A percentile compares a stretch with the other conserved stretches of the same genome.
Conservation (phyloP, 768 basidiomycete genomes). For the Russula sp. region DNA sequence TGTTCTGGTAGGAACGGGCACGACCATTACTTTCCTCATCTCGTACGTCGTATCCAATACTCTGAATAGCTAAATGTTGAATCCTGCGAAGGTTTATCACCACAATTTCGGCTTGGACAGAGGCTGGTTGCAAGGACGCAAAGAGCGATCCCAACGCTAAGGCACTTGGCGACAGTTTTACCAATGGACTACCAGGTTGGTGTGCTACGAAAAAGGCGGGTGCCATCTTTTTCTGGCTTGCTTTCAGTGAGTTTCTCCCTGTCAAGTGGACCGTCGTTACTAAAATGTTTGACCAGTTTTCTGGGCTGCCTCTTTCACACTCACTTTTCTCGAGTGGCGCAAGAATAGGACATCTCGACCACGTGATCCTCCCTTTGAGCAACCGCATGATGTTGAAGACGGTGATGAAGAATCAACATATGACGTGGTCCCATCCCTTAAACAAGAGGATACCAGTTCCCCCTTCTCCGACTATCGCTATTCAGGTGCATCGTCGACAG, state of each 20-base stretch:
- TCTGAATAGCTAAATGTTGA: conserved; percentile 16
- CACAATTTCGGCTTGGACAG: conserved; percentile 81
- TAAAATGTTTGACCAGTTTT: conserved; percentile 41
- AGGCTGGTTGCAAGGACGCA: conserved; percentile 83
- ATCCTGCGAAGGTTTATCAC: conserved; percentile 50
- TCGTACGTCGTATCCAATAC: conserved; percentile 44
- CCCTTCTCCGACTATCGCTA: conserved; percentile 56
- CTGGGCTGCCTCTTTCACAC: conserved; percentile 63
- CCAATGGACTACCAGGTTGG: conserved; percentile 66
- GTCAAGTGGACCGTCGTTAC: neutral
- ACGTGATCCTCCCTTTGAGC: conserved; percentile 72
- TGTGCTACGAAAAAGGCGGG: conserved; percentile 91
- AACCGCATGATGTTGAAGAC: conserved; percentile 45
- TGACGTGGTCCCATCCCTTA: conserved; percentile 39
- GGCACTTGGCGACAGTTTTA: conserved; percentile 55
- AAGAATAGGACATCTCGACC: conserved; percentile 47
- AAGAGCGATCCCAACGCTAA: conserved; percentile 72
- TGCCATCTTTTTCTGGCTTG: conserved; percentile 83
- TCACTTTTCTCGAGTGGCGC: conserved; percentile 73
- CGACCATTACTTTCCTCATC: conserved; percentile 60
- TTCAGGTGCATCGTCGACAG: conserved; percentile 31
- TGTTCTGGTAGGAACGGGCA: conserved; percentile 70
- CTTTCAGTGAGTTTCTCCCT: conserved; percentile 48
- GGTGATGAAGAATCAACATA: conserved; percentile 49
- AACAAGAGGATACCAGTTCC: conserved; percentile 26